These are phyloP conservation scores for Apiospora marii DNA, from an alignment of 2,329 filamentous ascomycete species.

Conservation along the genomic window DNA sequence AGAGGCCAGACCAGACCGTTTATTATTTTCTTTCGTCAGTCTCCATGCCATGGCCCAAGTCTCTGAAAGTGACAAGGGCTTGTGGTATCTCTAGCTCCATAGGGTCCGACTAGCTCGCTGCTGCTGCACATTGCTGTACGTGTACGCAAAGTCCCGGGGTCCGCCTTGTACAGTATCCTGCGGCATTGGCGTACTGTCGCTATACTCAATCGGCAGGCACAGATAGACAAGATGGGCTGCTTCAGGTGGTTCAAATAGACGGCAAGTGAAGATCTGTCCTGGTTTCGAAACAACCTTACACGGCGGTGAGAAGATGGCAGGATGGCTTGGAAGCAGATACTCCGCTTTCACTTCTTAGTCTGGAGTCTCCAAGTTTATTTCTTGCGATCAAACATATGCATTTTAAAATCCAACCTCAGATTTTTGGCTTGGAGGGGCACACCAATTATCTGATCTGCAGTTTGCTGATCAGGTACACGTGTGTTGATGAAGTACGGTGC, in stretches of 20 bases:
- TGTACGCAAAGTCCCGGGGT: conserved; percentile 17
- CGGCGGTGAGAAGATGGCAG: not conserved
- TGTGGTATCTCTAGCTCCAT: conserved; percentile 22
- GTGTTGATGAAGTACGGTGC: not conserved
- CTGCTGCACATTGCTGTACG: not conserved
- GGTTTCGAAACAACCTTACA: not conserved
- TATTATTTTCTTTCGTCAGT: conserved; percentile 17
- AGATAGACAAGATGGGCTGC: not conserved
- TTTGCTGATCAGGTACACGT: conserved; percentile 3
- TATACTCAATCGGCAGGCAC: not conserved
- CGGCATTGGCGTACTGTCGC: conserved; percentile 6
- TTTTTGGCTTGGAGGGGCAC: conserved; percentile 6
- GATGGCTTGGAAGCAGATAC: no score
- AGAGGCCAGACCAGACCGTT: conserved; percentile 18
- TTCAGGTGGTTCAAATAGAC: no score
- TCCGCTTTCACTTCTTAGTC: not conserved
- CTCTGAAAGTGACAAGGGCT: conserved; percentile 19
- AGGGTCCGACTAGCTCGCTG: conserved; percentile 15
- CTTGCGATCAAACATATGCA: not conserved
- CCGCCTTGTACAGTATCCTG: not conserved
- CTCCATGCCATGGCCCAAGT: conserved; percentile 19
- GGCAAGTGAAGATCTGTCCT: not conserved
- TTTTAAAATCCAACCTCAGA: not conserved
- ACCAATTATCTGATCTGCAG: not conserved
- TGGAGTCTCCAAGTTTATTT: not conserved